Percentiles rank a stretch among this genome's conserved stretches.
Evolutionary conservation across 192 early-diverging fungal species (phyloP).

Genomic region (Backusella psychrophila): DNA sequence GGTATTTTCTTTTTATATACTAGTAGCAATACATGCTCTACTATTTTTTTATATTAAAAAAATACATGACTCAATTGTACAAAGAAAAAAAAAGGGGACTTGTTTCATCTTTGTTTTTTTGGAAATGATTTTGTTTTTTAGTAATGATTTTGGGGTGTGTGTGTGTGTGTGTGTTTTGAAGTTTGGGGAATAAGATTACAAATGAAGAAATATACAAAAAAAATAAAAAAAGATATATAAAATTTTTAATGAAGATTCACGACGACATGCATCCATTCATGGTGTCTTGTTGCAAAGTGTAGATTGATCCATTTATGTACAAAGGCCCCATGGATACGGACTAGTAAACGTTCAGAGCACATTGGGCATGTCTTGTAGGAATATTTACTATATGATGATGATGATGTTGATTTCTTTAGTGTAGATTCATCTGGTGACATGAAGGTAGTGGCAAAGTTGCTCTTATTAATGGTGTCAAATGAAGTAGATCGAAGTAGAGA

Average conservation of each 20-base stretch:
- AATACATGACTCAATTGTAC: too few species aligned
- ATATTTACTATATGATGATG: conserved; percentile 14
- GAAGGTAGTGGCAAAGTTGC: neutral
- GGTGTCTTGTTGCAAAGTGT: conserved; percentile 32
- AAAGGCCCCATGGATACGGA: conserved; percentile 34
- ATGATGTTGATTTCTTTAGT: conserved; percentile 5
- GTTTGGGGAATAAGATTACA: neutral
- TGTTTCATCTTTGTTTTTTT: too few species aligned
- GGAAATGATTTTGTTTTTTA: neutral
- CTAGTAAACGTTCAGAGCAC: conserved; percentile 30
- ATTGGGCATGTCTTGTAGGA: conserved; percentile 33
- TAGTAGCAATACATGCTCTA: too few species aligned
- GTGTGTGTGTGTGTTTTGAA: neutral
- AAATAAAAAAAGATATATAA: neutral
- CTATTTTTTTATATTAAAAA: too few species aligned
- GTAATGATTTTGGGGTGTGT: neutral
- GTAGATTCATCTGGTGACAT: neutral
- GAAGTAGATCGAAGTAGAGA: conserved; percentile 8
- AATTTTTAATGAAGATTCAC: conserved; percentile 30
- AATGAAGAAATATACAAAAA: neutral
- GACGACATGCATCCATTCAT: conserved; percentile 34
- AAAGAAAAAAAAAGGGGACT: too few species aligned
- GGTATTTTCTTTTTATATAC: too few species aligned
- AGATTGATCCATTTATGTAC: conserved; percentile 39
- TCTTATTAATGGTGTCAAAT: conserved; percentile 1